Percentiles rank a stretch among this genome's conserved stretches.
Evolutionary conservation across 2,329 filamentous ascomycete genomes (phyloP).

Genomic region (Aspergillus fumigatiaffinis): DNA sequence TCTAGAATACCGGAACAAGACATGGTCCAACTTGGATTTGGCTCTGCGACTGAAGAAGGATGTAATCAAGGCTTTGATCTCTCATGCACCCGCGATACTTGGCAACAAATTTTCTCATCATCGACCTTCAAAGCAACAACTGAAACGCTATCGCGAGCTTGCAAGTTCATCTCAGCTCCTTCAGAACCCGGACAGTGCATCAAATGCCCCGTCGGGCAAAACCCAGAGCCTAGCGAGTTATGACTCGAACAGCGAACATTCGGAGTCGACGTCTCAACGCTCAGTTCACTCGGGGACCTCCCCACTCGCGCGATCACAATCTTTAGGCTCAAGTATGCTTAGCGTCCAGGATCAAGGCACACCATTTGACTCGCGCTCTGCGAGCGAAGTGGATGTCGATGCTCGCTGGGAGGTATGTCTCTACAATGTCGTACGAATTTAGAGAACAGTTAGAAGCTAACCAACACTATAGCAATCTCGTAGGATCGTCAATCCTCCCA

Average conservation of each 20-base stretch:
- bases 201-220: constrained; percentile 26
- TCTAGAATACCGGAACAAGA: constrained; percentile 97
- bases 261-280: constrained; percentile 32
- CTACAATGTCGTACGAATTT: neutral
- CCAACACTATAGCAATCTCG: constrained; percentile 26
- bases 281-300: constrained; percentile 36
- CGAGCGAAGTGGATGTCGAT: constrained; percentile 35
- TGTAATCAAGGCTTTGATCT: constrained; percentile 88
- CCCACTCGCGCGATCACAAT: constrained; percentile 33
- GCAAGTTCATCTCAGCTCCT: constrained; percentile 72
- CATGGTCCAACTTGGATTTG: constrained; percentile 95
- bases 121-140: constrained; percentile 73
- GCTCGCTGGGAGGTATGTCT: constrained; percentile 36
- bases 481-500: constrained; percentile 28
- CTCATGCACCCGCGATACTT: constrained; percentile 91
- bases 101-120: constrained; percentile 95
- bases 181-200: constrained; percentile 35
- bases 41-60: constrained; percentile 91
- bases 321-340: constrained; percentile 30
- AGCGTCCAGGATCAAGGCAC: constrained; percentile 20
- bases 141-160: constrained; percentile 74
- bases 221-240: constrained; percentile 32
- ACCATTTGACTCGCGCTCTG: constrained; percentile 31
- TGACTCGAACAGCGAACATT: constrained; percentile 38
- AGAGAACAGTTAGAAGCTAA: constrained; percentile 11